Conservation (phyloP, 371 early-diverging fungal genomes). For the Parasitella parasitica region DNA sequence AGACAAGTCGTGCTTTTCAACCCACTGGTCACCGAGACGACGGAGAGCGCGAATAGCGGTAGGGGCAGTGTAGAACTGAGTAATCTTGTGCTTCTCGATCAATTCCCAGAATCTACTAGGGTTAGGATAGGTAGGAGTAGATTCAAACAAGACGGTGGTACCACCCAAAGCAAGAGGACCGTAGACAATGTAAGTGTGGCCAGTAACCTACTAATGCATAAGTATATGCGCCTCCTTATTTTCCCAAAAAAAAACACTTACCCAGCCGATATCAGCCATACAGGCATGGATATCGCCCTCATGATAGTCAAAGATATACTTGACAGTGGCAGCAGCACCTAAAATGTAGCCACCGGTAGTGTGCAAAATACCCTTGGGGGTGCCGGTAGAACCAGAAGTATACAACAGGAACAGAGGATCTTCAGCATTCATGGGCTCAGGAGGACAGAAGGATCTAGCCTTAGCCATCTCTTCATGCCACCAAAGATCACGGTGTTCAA, state of each 20-base stretch:
- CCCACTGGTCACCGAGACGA: constrained; percentile 79
- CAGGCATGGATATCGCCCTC: constrained; percentile 81
- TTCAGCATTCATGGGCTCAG: constrained; percentile 84
- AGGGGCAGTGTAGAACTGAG: constrained; percentile 98
- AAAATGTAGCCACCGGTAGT: constrained; percentile 94
- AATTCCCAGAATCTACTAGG: constrained; percentile 81
- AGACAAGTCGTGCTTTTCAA: constrained; percentile 70
- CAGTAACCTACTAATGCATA: background rate
- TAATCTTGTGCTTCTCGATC: constrained; percentile 85
- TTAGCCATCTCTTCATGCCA: constrained; percentile 82
- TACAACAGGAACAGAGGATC: constrained; percentile 97
- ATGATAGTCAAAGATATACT: constrained; percentile 90
- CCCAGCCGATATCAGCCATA: constrained; percentile 83
- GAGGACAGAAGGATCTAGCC: constrained; percentile 79
- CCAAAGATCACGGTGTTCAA: constrained; percentile 78
- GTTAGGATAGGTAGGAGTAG: constrained; percentile 84
- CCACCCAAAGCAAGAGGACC: constrained; percentile 89
- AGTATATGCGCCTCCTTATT: background rate
- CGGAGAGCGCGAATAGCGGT: constrained; percentile 95
- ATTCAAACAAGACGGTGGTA: constrained; percentile 93
- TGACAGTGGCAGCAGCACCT: constrained; percentile 82
- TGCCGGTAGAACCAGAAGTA: constrained; percentile 94
- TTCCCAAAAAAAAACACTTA: constrained; percentile 44
- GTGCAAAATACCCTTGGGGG: constrained; percentile 92
- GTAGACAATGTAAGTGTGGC: constrained; percentile 83